Evolutionary conservation across 306 rosid genomes (phyloP).

Genomic region (Lablab purpureus): DNA sequence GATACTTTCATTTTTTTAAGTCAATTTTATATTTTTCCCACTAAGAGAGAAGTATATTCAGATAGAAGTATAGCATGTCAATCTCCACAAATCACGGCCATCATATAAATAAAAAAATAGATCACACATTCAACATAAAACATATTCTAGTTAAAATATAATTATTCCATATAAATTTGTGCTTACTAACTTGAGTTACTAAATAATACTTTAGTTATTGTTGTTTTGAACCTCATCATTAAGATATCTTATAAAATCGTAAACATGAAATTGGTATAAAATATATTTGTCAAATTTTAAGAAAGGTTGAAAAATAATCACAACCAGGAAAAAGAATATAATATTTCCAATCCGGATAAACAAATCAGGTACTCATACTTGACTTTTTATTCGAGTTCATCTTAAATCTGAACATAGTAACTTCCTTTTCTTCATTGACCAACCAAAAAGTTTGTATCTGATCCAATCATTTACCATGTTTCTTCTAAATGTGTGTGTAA

Average conservation of each 20-base stretch:
- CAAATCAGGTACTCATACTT: neutral
- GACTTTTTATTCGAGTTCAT: conserved; percentile 10
- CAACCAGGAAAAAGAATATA: no score
- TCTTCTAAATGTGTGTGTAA: neutral
- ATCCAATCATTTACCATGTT: neutral
- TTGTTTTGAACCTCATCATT: neutral
- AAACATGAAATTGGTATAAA: neutral
- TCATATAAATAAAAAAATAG: neutral
- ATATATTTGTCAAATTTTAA: neutral
- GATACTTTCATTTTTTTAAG: no score
- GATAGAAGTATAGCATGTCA: neutral
- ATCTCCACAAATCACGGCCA: neutral
- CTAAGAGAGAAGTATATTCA: no score
- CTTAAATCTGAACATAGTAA: conserved; percentile 27
- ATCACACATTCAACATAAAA: neutral
- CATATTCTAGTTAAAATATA: neutral
- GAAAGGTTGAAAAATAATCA: neutral
- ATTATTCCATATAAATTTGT: neutral
- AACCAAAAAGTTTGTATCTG: neutral
- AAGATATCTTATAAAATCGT: neutral
- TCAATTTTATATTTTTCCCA: no score
- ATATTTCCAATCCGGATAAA: neutral
- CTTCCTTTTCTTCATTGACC: neutral
- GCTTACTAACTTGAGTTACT: neutral
- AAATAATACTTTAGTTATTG: neutral